These are phyloP conservation scores for Fusarium armeniacum DNA, from an alignment of 2,329 filamentous ascomycete genomes.

Conservation along the genomic window DNA sequence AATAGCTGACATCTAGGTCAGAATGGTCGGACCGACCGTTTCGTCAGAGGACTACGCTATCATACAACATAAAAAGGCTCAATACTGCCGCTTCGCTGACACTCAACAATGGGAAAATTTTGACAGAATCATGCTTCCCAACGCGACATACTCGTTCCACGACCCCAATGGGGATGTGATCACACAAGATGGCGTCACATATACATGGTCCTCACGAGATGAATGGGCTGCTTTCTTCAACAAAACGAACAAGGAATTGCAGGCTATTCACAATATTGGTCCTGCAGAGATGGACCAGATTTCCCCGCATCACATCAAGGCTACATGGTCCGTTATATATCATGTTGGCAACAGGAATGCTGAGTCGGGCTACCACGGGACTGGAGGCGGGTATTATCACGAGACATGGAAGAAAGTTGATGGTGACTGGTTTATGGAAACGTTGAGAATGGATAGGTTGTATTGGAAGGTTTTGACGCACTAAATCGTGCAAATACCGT, in stretches of 20 bases:
- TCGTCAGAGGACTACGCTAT: slow-evolving; percentile 6
- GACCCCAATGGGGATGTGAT: slow-evolving; percentile 7
- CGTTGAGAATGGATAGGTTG: slow-evolving; percentile 30
- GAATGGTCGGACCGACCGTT: background rate
- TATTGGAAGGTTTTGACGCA: slow-evolving; percentile 29
- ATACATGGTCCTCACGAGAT: background rate
- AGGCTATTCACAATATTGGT: slow-evolving; percentile 23
- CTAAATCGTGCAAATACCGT: too few species aligned
- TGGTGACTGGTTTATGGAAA: slow-evolving; percentile 33
- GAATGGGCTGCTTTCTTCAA: slow-evolving; percentile 18
- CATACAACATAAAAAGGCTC: slow-evolving; percentile 33
- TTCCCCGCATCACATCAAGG: slow-evolving; percentile 5
- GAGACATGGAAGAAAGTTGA: slow-evolving; percentile 33
- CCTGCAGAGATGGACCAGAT: slow-evolving; percentile 30
- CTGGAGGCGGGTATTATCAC: slow-evolving; percentile 29
- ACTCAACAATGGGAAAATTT: slow-evolving; percentile 32
- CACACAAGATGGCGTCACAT: background rate
- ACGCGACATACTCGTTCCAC: slow-evolving; percentile 17
- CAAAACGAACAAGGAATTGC: slow-evolving; percentile 19
- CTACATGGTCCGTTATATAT: slow-evolving; percentile 23
- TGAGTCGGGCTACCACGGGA: slow-evolving; percentile 15
- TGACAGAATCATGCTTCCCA: slow-evolving; percentile 18
- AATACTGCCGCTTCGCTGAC: slow-evolving; percentile 34
- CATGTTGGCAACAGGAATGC: slow-evolving; percentile 9
- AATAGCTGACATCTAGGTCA: accelerated